These are phyloP conservation scores for Phytophthora meadii DNA, from an alignment of 352 stramenopile species.

Conservation along the genomic window DNA sequence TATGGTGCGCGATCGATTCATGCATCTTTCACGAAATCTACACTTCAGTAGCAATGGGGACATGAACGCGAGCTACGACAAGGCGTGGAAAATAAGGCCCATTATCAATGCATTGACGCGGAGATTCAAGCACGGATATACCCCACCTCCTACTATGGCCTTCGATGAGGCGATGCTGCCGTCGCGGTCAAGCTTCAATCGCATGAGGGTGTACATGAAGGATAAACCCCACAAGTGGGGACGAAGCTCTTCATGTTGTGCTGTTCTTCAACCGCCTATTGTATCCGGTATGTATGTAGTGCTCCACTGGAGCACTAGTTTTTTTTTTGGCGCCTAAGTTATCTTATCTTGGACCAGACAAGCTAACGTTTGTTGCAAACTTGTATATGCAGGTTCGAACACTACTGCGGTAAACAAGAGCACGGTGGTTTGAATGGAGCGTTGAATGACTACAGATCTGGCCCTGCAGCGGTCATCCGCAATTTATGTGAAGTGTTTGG, in stretches of 20 bases:
- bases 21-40: constrained; percentile 10
- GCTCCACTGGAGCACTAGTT: background rate
- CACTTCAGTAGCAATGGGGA: constrained; percentile 21
- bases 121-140: constrained; percentile 6
- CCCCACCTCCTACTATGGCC: background rate
- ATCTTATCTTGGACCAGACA: constrained; percentile 4
- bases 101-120: background rate
- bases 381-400: constrained; percentile 6
- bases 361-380: background rate
- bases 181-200: constrained; percentile 14
- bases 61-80: background rate
- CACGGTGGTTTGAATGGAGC: background rate
- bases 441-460: background rate
- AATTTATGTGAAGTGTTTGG: background rate
- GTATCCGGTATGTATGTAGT: constrained; percentile 13
- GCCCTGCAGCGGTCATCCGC: background rate
- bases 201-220: constrained; percentile 14
- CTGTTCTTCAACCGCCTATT: constrained; percentile 11
- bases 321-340: constrained; percentile 5
- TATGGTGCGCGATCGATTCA: constrained; percentile 21
- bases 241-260: constrained; percentile 20
- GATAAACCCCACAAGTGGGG: constrained; percentile 12
- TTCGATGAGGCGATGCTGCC: constrained; percentile 23
- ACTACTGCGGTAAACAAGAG: constrained; percentile 5
- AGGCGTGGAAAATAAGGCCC: constrained; percentile 10